Conservation (phyloP, 23 red algal genomes). For the Porphyridium purpureum region DNA sequence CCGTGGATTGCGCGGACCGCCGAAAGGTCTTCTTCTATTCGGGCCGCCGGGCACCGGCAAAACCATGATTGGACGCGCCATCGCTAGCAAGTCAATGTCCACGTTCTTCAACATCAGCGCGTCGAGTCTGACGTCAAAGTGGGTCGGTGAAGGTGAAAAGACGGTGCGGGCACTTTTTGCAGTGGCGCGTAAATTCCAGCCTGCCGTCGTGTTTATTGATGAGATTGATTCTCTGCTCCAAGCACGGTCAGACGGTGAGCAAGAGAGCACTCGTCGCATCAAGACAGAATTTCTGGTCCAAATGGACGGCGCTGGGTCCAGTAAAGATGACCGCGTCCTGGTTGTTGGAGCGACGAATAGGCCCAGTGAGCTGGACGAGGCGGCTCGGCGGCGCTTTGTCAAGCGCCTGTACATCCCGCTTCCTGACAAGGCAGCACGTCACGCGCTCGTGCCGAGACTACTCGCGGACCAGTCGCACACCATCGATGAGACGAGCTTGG, state of each 20-base stretch:
- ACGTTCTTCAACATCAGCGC: slow-evolving; percentile 91
- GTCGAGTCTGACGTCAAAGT: slow-evolving; percentile 72
- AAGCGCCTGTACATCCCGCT: slow-evolving; percentile 93
- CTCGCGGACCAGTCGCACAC: slow-evolving; percentile 28
- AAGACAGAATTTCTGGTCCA: slow-evolving; percentile 99
- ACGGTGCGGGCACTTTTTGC: slow-evolving; percentile 77
- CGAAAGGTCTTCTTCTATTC: slow-evolving; percentile 83
- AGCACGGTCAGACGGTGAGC: slow-evolving; percentile 49
- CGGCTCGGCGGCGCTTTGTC: slow-evolving; percentile 55
- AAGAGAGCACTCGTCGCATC: slow-evolving; percentile 51
- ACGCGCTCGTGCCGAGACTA: slow-evolving; percentile 21
- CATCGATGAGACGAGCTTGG: slow-evolving; percentile 28
- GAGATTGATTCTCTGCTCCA: slow-evolving; percentile 86
- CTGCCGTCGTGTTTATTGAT: slow-evolving; percentile 96
- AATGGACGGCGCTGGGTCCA: slow-evolving; percentile 87
- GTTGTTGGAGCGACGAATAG: slow-evolving; percentile 95
- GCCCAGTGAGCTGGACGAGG: slow-evolving; percentile 88
- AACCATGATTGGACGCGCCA: slow-evolving; percentile 90
- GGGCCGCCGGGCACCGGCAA: slow-evolving; percentile 97
- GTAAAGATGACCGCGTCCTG: slow-evolving; percentile 65
- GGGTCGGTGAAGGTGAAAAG: slow-evolving; percentile 95
- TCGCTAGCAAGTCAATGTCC: slow-evolving; percentile 54
- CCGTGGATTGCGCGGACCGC: slow-evolving; percentile 49
- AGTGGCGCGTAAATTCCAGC: slow-evolving; percentile 62
- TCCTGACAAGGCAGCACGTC: slow-evolving; percentile 49